Base-by-base conservation (phyloP, 1,139 yeast genomes). In the Candida labiduridarum region DNA sequence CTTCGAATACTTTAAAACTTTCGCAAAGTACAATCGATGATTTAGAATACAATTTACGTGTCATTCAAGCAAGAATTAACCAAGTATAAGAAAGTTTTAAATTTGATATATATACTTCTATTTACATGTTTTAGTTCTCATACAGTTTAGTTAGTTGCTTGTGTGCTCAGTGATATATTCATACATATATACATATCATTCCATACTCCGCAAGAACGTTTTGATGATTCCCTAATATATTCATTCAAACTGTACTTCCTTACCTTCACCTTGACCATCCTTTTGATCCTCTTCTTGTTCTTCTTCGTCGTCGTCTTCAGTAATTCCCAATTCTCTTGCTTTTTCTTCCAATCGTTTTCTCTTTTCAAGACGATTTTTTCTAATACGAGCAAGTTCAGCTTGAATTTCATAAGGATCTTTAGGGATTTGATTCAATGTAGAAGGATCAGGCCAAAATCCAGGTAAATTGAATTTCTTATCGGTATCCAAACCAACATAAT, bases 361-460 rank as follows among this genome's bases (percentile, higher is more conserved):
- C 71, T 86, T 87, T 59, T 86, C 96, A 8, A 80, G 63, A 52
- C 94, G 78, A 48, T 85, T 96, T 56, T 83, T 79, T 65, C 84
- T 83, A 78, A 91, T 87, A 63, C 97, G 80, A 16, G 96, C 96
- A 44, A 91, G 75, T 66, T 92, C 98, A 0, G 96, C 94, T 62
- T 89, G 87, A 56, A 91, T 89, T 64, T 92, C 97, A 60, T 87
- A 89, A 9, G 92, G 92, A 64, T 91, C 97, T 64, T 90, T 92
- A 2, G 97, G 98, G 36, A 92, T 85, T 68, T 88, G 87, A 65
- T 91, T 90, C 59, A 90, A 78, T 1, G 97, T 87, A 35, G 88
- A 87, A 38, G 97, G 97, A 67, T 91, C 97, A 1, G 98, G 98
- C 96, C 96, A 90, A 69, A 89, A 91, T 15, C 96, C 96, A n/a